These are phyloP conservation scores for Myrica gale DNA, from an alignment of 306 rosid species.

Conservation along the genomic window DNA sequence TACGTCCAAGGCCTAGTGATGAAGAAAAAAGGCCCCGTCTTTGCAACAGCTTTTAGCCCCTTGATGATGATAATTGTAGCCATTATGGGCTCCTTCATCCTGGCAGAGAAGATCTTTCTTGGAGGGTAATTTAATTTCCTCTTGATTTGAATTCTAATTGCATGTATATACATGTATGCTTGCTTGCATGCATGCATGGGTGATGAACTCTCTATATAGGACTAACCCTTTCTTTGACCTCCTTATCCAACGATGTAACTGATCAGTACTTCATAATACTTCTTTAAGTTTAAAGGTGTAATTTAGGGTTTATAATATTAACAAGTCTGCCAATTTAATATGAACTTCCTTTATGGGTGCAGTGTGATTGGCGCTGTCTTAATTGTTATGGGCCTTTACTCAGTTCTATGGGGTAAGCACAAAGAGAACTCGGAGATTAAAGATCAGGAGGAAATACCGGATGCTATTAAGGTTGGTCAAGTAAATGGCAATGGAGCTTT, in stretches of 20 bases:
- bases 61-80: slow-evolving; percentile 91
- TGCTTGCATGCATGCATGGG: slow-evolving; percentile 3
- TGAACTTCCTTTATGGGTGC: slow-evolving; percentile 20
- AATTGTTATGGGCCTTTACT: slow-evolving; percentile 71
- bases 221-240: neutral
- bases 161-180: neutral
- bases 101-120: slow-evolving; percentile 68
- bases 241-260: neutral
- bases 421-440: slow-evolving; percentile 47
- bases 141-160: neutral
- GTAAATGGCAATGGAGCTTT: slow-evolving; percentile 17
- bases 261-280: too few relatives aligned
- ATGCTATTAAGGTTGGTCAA: slow-evolving; percentile 49
- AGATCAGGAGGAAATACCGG: slow-evolving; percentile 48
- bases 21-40: slow-evolving; percentile 78
- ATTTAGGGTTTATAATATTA: too few relatives aligned
- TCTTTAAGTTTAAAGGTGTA: too few relatives aligned
- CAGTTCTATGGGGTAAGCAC: slow-evolving; percentile 93
- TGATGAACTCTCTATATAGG: neutral
- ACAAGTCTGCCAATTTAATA: too few relatives aligned
- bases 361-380: slow-evolving; percentile 63
- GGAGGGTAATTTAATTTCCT: slow-evolving; percentile 60
- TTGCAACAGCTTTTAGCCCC: slow-evolving; percentile 94
- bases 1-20: slow-evolving; percentile 86
- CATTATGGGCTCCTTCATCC: slow-evolving; percentile 69